Conservation (phyloP, 2,329 filamentous ascomycete species). For the Laburnicola sp. region DNA sequence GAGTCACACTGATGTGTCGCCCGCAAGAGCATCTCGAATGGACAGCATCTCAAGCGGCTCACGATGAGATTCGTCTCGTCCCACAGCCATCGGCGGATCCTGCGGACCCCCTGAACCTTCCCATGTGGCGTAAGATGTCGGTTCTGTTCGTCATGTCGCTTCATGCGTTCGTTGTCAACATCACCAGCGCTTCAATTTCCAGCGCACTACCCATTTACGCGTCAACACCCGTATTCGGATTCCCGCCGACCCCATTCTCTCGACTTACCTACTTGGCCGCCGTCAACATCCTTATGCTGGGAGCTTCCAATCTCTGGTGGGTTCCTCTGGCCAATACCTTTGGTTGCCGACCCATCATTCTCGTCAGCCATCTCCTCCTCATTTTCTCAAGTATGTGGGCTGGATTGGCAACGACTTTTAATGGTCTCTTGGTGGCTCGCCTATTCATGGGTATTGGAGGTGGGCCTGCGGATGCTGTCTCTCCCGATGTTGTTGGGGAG, state of each 20-base stretch:
- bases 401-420: conserved; percentile 42
- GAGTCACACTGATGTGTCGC: conserved; percentile 3
- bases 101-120: conserved; percentile 48
- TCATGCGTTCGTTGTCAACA: conserved; percentile 44
- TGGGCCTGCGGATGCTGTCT: conserved; percentile 45
- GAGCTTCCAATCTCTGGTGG: conserved; percentile 47
- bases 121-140: conserved; percentile 40
- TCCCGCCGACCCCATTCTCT: conserved; percentile 36
- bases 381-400: conserved; percentile 46
- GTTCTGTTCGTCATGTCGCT: conserved; percentile 45
- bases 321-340: conserved; percentile 48
- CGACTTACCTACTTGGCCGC: conserved; percentile 44
- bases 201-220: conserved; percentile 44
- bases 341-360: conserved; percentile 45
- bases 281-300: conserved; percentile 45
- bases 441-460: conserved; percentile 45
- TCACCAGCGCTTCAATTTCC: conserved; percentile 42
- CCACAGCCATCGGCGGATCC: conserved; percentile 46
- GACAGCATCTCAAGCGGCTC: conserved; percentile 34
- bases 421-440: conserved; percentile 44
- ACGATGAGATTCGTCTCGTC: conserved; percentile 44
- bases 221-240: conserved; percentile 34
- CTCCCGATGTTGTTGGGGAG: conserved; percentile 48
- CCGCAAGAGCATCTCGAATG: conserved; percentile 33
- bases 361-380: conserved; percentile 41